Percentiles rank a stretch among this genome's conserved stretches.
Conservation (phyloP, 148 eudicot species). For the Selenicereus undatus region DNA sequence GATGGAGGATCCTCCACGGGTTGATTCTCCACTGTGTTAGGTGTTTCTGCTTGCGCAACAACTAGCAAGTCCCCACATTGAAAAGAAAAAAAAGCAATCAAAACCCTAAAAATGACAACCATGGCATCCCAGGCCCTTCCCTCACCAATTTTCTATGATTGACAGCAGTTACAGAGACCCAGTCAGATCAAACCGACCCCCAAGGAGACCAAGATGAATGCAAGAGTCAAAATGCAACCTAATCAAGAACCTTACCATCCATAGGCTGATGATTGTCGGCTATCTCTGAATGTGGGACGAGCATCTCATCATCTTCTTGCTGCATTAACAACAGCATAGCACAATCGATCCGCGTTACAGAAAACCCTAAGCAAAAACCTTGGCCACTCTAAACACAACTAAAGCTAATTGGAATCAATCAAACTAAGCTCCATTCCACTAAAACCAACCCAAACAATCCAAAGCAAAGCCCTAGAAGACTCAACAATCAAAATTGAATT, state of each 20-base stretch:
- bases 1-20: slow-evolving; percentile 69
- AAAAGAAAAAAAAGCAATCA: slow-evolving; percentile 22
- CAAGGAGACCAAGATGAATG: slow-evolving; percentile 9
- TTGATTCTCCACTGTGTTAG: slow-evolving; percentile 51
- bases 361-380: slow-evolving; percentile 19
- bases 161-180: not conserved
- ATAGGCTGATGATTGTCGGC: slow-evolving; percentile 70
- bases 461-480: not conserved
- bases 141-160: not conserved
- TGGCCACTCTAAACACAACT: slow-evolving; percentile 9
- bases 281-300: slow-evolving; percentile 63
- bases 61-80: slow-evolving; percentile 23
- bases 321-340: slow-evolving; percentile 28
- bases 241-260: slow-evolving; percentile 54
- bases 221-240: not conserved
- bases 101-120: slow-evolving; percentile 18
- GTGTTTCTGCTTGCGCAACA: slow-evolving; percentile 48
- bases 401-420: slow-evolving; percentile 16
- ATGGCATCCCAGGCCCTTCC: not conserved
- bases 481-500: slow-evolving; percentile 16
- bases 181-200: slow-evolving; percentile 18
- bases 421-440: slow-evolving; percentile 12
- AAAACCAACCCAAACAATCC: not conserved
- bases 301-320: slow-evolving; percentile 91
- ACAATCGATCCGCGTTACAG: slow-evolving; percentile 28